Evolutionary conservation across 768 basidiomycete species (phyloP), one percentile per base, ranked within the genome.

Genomic region (Lentinus brumalis): DNA sequence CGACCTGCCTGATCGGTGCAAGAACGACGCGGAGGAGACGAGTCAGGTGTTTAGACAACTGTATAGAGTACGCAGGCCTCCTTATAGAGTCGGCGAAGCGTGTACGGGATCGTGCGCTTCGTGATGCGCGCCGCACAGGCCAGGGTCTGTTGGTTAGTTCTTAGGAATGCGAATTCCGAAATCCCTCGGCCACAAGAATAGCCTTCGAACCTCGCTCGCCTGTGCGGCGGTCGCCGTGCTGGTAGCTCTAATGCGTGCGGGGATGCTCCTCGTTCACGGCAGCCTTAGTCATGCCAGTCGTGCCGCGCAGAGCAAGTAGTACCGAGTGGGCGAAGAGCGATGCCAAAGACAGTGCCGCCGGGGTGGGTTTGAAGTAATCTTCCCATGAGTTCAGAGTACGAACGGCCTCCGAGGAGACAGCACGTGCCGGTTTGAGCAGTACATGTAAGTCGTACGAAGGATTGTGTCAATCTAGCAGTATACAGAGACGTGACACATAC

Each of bases 321-420:
- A 8, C 44, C 16, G 15, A 9, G 16, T n/a, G 44, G 8, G 16
- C 4, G 2, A 8, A n/a, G 16, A 9, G n/a, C 9, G 56, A 40
- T 29, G 47, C 38, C 15, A 12, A 49, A 26, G 10, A 12, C 46
- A 49, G 5, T 18, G 29, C 26, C 21, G 8, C 46, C 8, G 40
- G 26, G n/a, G 40, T 46, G 59, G 9, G 35, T 60, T 41, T 49
- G 53, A 44, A 5, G 9, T 14, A 21, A 54, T 49, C 45, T 54
- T 60, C 59, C 52, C 53, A 54, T 47, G 59, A 8, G 2, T 5
- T 4, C 50, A 18, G 26, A 47, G 51, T 11, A 21, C n/a, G 51
- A 16, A 40, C 8, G 51, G 44, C 41, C 12, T 39, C 18, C 40
- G 51, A 12, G 46, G 21, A 31, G 46, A 32, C n/a, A 7, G 41